A percentile compares a stretch with the other conserved stretches of the same genome.
These are phyloP conservation scores for Onygenales sp. DNA, from an alignment of 2,329 filamentous ascomycete species.

Conservation along the genomic window DNA sequence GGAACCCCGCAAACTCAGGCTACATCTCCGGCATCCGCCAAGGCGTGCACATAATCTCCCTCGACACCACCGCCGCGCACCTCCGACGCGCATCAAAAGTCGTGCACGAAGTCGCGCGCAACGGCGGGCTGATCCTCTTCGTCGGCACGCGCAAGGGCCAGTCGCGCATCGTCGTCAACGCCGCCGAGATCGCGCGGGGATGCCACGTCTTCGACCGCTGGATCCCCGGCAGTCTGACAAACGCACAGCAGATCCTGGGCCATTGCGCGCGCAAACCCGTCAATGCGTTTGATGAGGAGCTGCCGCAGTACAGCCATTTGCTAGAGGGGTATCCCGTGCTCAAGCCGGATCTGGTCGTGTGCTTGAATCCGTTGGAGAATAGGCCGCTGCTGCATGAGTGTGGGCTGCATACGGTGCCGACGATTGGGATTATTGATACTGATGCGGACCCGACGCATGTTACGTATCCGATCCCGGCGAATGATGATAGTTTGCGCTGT, in stretches of 20 bases:
- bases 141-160: conserved; percentile 80
- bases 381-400: conserved; percentile 86
- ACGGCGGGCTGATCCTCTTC: conserved; percentile 79
- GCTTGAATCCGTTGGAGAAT: conserved; percentile 88
- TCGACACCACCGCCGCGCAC: conserved; percentile 81
- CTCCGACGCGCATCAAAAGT: conserved; percentile 88
- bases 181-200: conserved; percentile 65
- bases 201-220: conserved; percentile 90
- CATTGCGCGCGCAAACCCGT: conserved; percentile 63
- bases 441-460: conserved; percentile 88
- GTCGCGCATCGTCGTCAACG: conserved; percentile 67
- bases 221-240: conserved; percentile 86
- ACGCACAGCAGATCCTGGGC: conserved; percentile 79
- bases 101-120: conserved; percentile 73
- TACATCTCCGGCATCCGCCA: conserved; percentile 90
- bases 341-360: conserved; percentile 82
- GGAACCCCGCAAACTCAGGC: conserved; percentile 88
- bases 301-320: conserved; percentile 57
- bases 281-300: conserved; percentile 59
- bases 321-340: conserved; percentile 56
- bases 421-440: conserved; percentile 90
- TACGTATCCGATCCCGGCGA: conserved; percentile 92
- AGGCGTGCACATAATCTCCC: conserved; percentile 83
- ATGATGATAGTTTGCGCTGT: conserved; percentile 87
- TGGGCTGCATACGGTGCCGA: conserved; percentile 76